These are phyloP conservation scores for Pharnaceum exiguum DNA, from an alignment of 148 eudicot species.

Conservation along the genomic window DNA sequence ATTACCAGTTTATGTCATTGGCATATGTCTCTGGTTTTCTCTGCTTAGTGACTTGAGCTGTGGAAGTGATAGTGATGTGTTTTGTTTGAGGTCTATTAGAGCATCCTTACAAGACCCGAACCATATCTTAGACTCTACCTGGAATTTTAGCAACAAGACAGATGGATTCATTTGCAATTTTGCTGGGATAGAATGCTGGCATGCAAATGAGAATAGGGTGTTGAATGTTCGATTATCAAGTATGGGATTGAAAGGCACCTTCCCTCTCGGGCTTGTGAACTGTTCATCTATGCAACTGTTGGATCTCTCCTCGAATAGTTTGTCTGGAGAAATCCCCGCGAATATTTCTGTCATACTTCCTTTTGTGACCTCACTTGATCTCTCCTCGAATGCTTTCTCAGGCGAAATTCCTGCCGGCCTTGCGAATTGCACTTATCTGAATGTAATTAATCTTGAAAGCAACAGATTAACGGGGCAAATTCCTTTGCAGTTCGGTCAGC, in stretches of 20 bases:
- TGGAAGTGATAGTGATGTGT: constrained; percentile 30
- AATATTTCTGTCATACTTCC: constrained; percentile 23
- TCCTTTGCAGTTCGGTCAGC: constrained; percentile 36
- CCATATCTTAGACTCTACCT: constrained; percentile 23
- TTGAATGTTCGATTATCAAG: constrained; percentile 34
- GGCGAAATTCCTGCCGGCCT: constrained; percentile 36
- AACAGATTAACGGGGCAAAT: constrained; percentile 43
- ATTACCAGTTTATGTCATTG: background rate
- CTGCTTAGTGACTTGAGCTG: constrained; percentile 12
- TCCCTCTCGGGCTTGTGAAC: constrained; percentile 38
- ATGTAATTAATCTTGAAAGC: constrained; percentile 33
- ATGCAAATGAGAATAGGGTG: constrained; percentile 39
- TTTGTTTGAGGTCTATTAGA: constrained; percentile 49
- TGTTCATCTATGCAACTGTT: constrained; percentile 35
- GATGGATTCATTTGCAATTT: constrained; percentile 48
- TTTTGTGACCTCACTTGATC: constrained; percentile 37
- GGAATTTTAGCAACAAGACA: constrained; percentile 48
- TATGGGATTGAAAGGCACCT: constrained; percentile 47
- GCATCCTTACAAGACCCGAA: constrained; percentile 46
- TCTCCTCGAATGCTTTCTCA: constrained; percentile 48
- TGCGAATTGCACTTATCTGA: constrained; percentile 41
- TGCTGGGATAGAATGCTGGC: constrained; percentile 57
- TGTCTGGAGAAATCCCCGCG: constrained; percentile 37
- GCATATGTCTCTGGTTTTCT: background rate
- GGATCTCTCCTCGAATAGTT: constrained; percentile 46